Evolutionary conservation across 208 protist species (phyloP), one percentile per base, ranked within the genome.

Genomic region (Acanthamoeba lugdunensis): DNA sequence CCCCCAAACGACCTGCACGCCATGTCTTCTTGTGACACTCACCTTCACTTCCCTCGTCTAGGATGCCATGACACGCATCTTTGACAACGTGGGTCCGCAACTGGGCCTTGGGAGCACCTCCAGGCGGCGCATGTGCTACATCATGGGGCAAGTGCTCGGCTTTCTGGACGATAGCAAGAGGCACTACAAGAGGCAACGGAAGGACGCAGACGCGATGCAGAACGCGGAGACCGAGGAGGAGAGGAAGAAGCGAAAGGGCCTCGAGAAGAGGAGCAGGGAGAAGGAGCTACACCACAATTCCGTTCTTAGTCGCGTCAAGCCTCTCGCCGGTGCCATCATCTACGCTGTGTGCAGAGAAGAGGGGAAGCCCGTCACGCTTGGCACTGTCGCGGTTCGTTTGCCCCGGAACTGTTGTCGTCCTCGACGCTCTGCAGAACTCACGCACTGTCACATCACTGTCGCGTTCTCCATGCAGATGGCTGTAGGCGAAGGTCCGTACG

Each of bases 291-390:
- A 37, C 23, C 28, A 41, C 28, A 65, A 28, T 30, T 89, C 82
- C 30, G 58, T 89, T 25, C 48, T 65, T 25, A 89, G 82, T 6
- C n/a, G 48, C 4, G 48, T 45, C 11, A 4, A 58, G 82, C 82
- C 82, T n/a, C 58, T 89, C 16, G 82, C 82, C 21, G 82, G 82
- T 11, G 82, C 82, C 21, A 89, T 89, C 30, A 65, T 65, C 58
- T 89, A 89, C 41, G 48, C 48, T 4, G 54, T 89, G 41, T 89
- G 82, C 48, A 21, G 82, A 4, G 30, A 65, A 45, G 41, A 89
- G 11, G 21, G 5, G 25, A 89, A 45, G 30, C 82, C 82, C 18
- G 33, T 89, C 82, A 89, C 50, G 23, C 52, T 89, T 18, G 50
- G 50, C 30, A 89, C 54, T 25, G 33, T 89, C 14, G 82, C 82